Base-by-base conservation (phyloP, 2,329 filamentous ascomycete species). In the Colletotrichum lentis region DNA sequence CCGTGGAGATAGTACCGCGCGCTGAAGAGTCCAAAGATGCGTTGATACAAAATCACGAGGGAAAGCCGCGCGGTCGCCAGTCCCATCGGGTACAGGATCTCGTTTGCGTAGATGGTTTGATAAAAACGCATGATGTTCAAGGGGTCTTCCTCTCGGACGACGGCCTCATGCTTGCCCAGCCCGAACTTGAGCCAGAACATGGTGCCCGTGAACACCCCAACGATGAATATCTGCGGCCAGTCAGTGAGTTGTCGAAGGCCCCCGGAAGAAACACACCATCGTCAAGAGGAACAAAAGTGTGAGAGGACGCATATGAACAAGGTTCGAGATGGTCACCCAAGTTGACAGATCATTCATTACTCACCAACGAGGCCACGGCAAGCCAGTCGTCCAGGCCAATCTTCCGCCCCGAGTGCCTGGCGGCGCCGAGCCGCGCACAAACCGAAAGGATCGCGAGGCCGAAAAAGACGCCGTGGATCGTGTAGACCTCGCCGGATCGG, bases 61-160 rank as follows among this genome's bases (percentile, higher is more conserved):
- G 66, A 69, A 6, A 69, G 27, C 12, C 62, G 24, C 7, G 66
- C 62, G 37, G 11, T 39, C 7, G 61, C 50, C 2, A 69, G 20
- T 12, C 55, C 62, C 10, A 69, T 20, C 1, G 66, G 55, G 11
- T 69, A 69, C 20, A 69, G 7, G 2, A 69, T 60, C 14, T 69
- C 66, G 27, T 69, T 69, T 12, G 66, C 66, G 55, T 50, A 69
- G 47, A 69, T 69, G 2, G 66, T 69, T 22, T 69, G 49, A 18
- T 50, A 69, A n/a, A 69, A 69, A 4, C 18, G 55, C 12, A 20
- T 27, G 1, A 69, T 20, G 37, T 66, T 69, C 54, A 52, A 56
- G 6, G 66, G 50, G 37, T 69, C 62, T 24, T 69, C 66, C 35
- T 66, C 62, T 18, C 39, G 16, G 3, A 61, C 62, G 22, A 69